Base-by-base conservation (phyloP, 306 rosid species). In the Hylodesmum podocarpum region DNA sequence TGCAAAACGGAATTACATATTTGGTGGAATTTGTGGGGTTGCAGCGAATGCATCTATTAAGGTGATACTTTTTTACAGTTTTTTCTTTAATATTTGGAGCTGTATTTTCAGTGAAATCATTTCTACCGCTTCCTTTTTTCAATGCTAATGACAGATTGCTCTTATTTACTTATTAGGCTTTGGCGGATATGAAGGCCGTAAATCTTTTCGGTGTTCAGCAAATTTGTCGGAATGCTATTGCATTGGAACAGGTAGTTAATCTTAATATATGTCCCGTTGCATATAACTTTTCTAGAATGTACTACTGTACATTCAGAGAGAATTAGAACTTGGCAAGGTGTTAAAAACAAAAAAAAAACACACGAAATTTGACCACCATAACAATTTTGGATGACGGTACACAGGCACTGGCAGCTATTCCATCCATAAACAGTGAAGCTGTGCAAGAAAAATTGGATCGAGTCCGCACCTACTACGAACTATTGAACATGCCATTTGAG, bases 191-290 rank as follows among this genome's bases (percentile, higher is more conserved):
- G 89, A 91, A 91, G 75, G 78, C 91, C 37, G 88, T 96, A 80
- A 96, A 92, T 84, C 98, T 96, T 80, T 96, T 96, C 84, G 99
- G 99, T 65, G 99, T 96, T 85, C 99, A 96, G 86, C 99, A 96
- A 87, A 89, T 96, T 83, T 92, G 98, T 75, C 94, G 99, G 73
- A 91, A 96, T 83, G 79, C 99, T 62, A 96, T 96, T 31, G 99
- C 98, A 16, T 81, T 96, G 82, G 99, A 96, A 87, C 99, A 96
- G 99, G 99, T 88, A 87, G 79, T 53, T 43, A 11, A 22, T 72
- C 31, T 33, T 33, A n/a, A 25, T n/a, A 18, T 61, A 10, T 7
- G 8, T 39, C 13, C 44, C 64, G 61, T 14, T 63, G 50, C 33
- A 19, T 28, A 44, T 29, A 21, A 31, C 49, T 27, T 59, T 41